phyloP scores from a whole-genome alignment of 768 basidiomycete genomes.

The Lentinula sp. region DNA sequence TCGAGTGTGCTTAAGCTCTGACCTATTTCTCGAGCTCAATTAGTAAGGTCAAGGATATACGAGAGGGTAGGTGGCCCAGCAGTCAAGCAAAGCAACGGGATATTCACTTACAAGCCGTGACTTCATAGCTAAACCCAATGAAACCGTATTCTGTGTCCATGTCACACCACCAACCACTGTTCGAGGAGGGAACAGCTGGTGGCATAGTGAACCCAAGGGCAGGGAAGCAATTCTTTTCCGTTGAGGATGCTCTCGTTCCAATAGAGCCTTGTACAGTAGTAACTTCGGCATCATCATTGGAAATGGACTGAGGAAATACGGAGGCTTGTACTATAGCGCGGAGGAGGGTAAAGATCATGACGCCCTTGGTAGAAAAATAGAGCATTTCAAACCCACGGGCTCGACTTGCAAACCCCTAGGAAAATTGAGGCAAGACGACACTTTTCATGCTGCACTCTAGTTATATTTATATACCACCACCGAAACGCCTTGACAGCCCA shows the following conservation, averaged over 20 bases:
- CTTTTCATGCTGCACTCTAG: too few species aligned
- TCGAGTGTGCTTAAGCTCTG: constrained; percentile 46
- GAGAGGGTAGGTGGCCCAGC: background rate
- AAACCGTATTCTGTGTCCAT: constrained; percentile 64
- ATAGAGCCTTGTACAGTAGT: background rate
- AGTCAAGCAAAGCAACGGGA: background rate
- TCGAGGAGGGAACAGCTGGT: constrained; percentile 31
- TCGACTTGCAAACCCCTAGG: too few species aligned
- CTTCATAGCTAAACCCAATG: constrained; percentile 72
- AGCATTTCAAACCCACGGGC: background rate
- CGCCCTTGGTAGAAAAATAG: background rate
- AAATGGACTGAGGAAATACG: background rate
- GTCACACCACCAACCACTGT: constrained; percentile 61
- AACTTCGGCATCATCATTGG: background rate
- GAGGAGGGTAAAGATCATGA: background rate
- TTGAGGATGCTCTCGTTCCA: background rate
- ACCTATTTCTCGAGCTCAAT: constrained; percentile 28
- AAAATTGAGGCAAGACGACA: too few species aligned
- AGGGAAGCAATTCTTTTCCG: constrained; percentile 5
- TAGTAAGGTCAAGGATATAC: background rate
- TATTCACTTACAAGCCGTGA: constrained; percentile 50
- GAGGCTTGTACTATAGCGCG: background rate
- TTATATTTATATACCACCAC: too few species aligned
- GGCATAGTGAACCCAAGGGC: constrained; percentile 48
- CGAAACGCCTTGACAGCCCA: too few species aligned